Evolutionary conservation across 495 filamentous ascomycete genomes (phyloP).

Genomic region (Endocarpon pusillum): DNA sequence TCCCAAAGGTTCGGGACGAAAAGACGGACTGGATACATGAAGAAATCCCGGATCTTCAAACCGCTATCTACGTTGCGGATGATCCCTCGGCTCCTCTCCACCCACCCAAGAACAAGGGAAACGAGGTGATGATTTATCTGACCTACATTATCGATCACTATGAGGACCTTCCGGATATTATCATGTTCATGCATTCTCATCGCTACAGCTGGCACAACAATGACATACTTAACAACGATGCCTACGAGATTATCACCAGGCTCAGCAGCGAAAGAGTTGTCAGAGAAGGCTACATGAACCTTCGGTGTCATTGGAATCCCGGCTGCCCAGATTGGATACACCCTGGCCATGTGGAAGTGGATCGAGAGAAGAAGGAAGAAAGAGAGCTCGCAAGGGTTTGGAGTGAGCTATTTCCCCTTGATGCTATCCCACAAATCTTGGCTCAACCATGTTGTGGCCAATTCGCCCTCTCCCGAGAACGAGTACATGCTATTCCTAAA

Average conservation of each 20-base stretch:
- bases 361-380: conserved; percentile 43
- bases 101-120: conserved; percentile 56
- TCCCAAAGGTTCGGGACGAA: conserved; percentile 37
- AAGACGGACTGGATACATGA: conserved; percentile 43
- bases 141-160: conserved; percentile 60
- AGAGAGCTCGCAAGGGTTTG: conserved; percentile 34
- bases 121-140: conserved; percentile 62
- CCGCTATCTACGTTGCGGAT: conserved; percentile 48
- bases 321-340: conserved; percentile 54
- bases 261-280: conserved; percentile 35
- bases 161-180: conserved; percentile 45
- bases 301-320: conserved; percentile 42
- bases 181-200: conserved; percentile 55
- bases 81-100: conserved; percentile 41
- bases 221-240: conserved; percentile 28
- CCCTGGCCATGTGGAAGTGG: conserved; percentile 32
- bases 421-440: conserved; percentile 33
- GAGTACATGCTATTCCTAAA: conserved; percentile 37
- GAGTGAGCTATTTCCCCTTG: conserved; percentile 37
- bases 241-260: conserved; percentile 33
- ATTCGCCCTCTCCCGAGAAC: conserved; percentile 41
- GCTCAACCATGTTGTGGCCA: conserved; percentile 51
- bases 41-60: conserved; percentile 36
- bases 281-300: conserved; percentile 46
- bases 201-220: conserved; percentile 52